Base-by-base conservation (phyloP, 495 filamentous ascomycete genomes). In the Jackrogersella multiformis region DNA sequence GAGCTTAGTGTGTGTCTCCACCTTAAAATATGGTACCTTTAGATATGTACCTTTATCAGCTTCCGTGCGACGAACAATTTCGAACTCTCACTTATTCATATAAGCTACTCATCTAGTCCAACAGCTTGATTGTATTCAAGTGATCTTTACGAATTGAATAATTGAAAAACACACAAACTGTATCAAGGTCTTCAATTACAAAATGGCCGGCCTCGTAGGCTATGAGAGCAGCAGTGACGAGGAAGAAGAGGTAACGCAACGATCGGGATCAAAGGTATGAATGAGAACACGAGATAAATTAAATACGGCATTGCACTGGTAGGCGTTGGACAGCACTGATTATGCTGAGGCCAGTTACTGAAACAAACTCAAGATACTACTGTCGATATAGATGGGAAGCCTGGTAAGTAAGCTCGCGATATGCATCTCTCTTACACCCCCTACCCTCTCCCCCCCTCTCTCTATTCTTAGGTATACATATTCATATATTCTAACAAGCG, bases 201-300 rank as follows among this genome's bases (percentile, higher is more conserved):
- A 41, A 48, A 93, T 93, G 90, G 82, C 84, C 34, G 86, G 83
- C 12, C 84, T 95, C 2, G 89, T 87, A 8, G 81, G 77, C 45
- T 95, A 95, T 75, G 88, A 85, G 24, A 93, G 90, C 76, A 93
- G 90, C 76, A 94, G 91, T 72, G 90, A 91, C 60, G 91, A 92
- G 44, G 91, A 92, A 35, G 87, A 89, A 35, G 79, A 81, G 52
- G 75, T 77, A 3, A 41, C 41, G 23, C 68, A 72, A 23, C 71
- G 74, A 32, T 58, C 65, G 7, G 36, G 66, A 64, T 13, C 38
- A 70, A 71, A 74, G 73, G 73, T 74, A 74, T 66, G 73, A 73
- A 68, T 68, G 67, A 74, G 26, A 69, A 64, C 48, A 69, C 52
- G 64, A 66, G 36, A 63, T 38, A 38, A 70, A 26, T 36, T 42